Evolutionary conservation across 805 yeast species (phyloP).

Genomic region (Danielia oregonensis): DNA sequence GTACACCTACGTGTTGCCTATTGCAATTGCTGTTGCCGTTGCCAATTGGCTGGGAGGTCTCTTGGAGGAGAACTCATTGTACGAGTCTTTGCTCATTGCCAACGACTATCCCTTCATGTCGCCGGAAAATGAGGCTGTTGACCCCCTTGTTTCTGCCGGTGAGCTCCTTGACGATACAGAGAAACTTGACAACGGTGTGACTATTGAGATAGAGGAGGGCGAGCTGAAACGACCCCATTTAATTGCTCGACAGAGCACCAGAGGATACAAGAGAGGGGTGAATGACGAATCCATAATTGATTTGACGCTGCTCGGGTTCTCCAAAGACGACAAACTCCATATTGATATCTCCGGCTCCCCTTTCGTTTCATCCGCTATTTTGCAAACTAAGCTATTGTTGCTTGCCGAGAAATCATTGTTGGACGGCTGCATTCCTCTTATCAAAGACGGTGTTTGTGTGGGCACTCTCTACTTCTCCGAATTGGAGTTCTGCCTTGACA

Average conservation of each 20-base stretch:
- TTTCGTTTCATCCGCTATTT: constrained; percentile 25
- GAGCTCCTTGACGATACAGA: constrained; percentile 32
- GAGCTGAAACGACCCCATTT: background rate
- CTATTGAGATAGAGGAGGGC: constrained; percentile 7
- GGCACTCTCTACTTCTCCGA: constrained; percentile 51
- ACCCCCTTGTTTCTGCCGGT: constrained; percentile 25
- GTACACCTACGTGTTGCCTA: constrained; percentile 54
- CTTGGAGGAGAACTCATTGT: constrained; percentile 48
- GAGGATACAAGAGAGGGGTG: background rate
- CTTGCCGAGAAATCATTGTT: constrained; percentile 41
- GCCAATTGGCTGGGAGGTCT: constrained; percentile 54
- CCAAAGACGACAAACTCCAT: constrained; percentile 13
- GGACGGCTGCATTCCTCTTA: constrained; percentile 52
- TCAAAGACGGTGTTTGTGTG: constrained; percentile 31
- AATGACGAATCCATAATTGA: too few relatives aligned
- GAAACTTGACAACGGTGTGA: constrained; percentile 6
- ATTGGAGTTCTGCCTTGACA: constrained; percentile 49
- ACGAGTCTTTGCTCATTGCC: constrained; percentile 43
- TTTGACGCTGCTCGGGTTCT: background rate
- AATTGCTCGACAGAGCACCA: background rate
- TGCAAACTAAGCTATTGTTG: constrained; percentile 31
- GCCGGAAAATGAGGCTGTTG: constrained; percentile 33
- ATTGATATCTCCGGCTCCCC: constrained; percentile 39
- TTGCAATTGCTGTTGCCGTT: constrained; percentile 52
- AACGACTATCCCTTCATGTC: constrained; percentile 55